Conservation (phyloP, 2,329 filamentous ascomycete genomes). For the Aureobasidium namibiae region DNA sequence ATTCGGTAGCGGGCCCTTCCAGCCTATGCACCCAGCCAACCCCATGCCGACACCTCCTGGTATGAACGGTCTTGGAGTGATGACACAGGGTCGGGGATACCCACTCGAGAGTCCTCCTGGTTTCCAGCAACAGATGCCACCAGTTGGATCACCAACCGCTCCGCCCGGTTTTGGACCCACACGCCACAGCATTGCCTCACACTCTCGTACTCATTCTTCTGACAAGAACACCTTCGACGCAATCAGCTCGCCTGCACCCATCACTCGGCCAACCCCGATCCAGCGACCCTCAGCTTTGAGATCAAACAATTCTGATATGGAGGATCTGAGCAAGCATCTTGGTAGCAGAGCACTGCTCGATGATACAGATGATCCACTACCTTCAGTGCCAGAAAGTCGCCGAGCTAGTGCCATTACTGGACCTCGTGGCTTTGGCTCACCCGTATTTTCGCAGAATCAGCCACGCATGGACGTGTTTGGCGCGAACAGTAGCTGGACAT, state of each 20-base stretch:
- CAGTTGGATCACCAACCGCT: slow-evolving; percentile 21
- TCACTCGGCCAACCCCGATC: slow-evolving; percentile 77
- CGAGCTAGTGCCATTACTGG: slow-evolving; percentile 22
- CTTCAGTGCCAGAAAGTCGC: slow-evolving; percentile 33
- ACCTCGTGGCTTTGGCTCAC: slow-evolving; percentile 19
- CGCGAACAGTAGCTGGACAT: slow-evolving; percentile 34
- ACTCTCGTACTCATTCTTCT: slow-evolving; percentile 68
- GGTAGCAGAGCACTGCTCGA: slow-evolving; percentile 83
- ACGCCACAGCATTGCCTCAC: slow-evolving; percentile 39
- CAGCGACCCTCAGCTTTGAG: slow-evolving; percentile 71
- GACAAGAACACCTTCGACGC: slow-evolving; percentile 53
- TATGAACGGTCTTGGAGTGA: slow-evolving; percentile 53
- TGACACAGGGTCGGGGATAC: slow-evolving; percentile 48
- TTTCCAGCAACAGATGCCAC: slow-evolving; percentile 32
- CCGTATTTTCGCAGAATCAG: slow-evolving; percentile 26
- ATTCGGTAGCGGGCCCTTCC: slow-evolving; percentile 42
- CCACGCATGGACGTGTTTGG: slow-evolving; percentile 27
- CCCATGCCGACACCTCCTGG: slow-evolving; percentile 44
- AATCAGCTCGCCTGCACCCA: slow-evolving; percentile 56
- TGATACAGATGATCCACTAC: slow-evolving; percentile 58
- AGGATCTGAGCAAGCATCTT: slow-evolving; percentile 51
- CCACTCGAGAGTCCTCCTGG: slow-evolving; percentile 50
- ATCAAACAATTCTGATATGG: slow-evolving; percentile 49
- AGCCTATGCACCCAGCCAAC: slow-evolving; percentile 44
- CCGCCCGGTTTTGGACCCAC: slow-evolving; percentile 30